Conservation (phyloP, 768 basidiomycete genomes). For the Glaciozyma antarctica region DNA sequence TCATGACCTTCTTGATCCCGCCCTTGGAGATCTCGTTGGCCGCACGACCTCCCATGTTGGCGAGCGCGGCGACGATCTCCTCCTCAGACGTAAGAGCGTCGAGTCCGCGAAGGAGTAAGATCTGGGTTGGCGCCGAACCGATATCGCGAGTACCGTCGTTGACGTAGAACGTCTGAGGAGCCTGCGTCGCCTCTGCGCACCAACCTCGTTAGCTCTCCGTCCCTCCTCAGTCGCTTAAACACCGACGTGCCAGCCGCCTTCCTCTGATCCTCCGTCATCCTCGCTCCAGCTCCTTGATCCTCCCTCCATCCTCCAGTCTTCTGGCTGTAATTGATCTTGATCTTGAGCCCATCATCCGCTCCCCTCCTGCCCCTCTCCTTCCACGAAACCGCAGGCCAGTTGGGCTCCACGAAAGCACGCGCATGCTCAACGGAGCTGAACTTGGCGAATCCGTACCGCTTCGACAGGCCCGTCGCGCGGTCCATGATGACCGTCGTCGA, state of each 20-base stretch:
- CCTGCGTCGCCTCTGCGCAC: conserved; percentile 51
- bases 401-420: conserved; percentile 77
- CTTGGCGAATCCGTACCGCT: conserved; percentile 94
- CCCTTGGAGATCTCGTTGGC: conserved; percentile 41
- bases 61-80: conserved; percentile 75
- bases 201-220: background rate
- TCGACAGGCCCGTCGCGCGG: conserved; percentile 85
- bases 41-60: conserved; percentile 60
- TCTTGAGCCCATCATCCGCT: conserved; percentile 67
- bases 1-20: conserved; percentile 73
- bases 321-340: conserved; percentile 81
- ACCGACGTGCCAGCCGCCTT: conserved; percentile 3
- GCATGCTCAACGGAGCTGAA: conserved; percentile 80
- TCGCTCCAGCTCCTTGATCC: conserved; percentile 60
- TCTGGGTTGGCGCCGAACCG: conserved; percentile 66
- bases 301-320: conserved; percentile 28
- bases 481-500: conserved; percentile 81
- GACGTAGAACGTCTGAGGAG: conserved; percentile 44
- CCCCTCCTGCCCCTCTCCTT: conserved; percentile 83
- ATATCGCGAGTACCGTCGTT: conserved; percentile 97
- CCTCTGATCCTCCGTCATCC: conserved; percentile 24
- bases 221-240: background rate
- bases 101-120: conserved; percentile 80
- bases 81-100: conserved; percentile 80
- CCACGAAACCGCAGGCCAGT: conserved; percentile 82